Evolutionary conservation across 1,284 basidiomycete genomes (phyloP).

Genomic region (Malassezia brasiliensis): DNA sequence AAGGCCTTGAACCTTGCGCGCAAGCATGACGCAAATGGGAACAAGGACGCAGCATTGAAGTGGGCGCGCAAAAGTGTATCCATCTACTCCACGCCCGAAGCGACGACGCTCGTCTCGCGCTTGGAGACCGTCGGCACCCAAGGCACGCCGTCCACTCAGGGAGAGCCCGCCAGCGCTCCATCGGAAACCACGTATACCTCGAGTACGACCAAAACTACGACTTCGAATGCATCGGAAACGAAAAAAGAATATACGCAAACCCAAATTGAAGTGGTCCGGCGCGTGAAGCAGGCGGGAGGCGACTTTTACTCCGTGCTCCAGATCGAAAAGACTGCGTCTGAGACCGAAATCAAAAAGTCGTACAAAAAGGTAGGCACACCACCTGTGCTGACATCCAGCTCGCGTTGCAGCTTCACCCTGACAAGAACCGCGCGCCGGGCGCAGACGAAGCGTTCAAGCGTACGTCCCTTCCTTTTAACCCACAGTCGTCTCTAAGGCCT

Average conservation of each 20-base stretch:
- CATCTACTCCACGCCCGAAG: conserved; percentile 73
- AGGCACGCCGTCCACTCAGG: conserved; percentile 48
- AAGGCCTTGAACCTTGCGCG: conserved; percentile 41
- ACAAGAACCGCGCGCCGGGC: conserved; percentile 94
- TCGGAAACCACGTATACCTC: conserved; percentile 2
- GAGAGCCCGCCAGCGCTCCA: background rate
- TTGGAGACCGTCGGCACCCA: conserved; percentile 51
- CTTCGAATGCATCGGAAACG: conserved; percentile 21
- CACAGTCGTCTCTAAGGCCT: conserved; percentile 95
- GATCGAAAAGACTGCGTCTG: conserved; percentile 72
- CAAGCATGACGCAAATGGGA: conserved; percentile 37
- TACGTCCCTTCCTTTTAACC: conserved; percentile 51
- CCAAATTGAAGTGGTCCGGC: conserved; percentile 73
- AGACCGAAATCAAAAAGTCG: conserved; percentile 73
- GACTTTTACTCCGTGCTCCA: conserved; percentile 90
- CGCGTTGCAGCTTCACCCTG: conserved; percentile 84
- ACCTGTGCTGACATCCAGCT: conserved; percentile 54
- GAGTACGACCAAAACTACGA: background rate
- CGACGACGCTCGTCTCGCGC: conserved; percentile 58
- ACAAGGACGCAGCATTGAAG: conserved; percentile 59
- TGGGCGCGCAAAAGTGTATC: conserved; percentile 82
- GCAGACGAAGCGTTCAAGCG: conserved; percentile 99
- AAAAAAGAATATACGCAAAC: conserved; percentile 76
- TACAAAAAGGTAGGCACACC: conserved; percentile 72
- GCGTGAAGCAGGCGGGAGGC: conserved; percentile 68